Evolutionary conservation across 1,139 yeast species (phyloP), one percentile per base, ranked within the genome.

Genomic region (Saccharomyces pastorianus): DNA sequence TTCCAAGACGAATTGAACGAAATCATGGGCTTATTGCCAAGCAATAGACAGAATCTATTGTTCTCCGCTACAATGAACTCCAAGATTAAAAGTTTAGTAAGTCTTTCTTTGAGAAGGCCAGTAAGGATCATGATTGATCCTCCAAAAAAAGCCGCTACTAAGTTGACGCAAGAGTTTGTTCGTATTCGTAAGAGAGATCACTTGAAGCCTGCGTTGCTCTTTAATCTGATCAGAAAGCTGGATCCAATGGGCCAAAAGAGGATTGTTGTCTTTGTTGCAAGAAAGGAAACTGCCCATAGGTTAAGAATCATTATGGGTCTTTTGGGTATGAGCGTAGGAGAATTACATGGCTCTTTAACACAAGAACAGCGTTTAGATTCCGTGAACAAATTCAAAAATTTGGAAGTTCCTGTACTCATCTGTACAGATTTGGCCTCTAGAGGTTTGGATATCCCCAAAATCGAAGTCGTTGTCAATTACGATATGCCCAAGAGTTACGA

Each of bases 341-440:
- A 93, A 72, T 78, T 93, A 55, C 99, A 95, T 71, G 99, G 99
- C 61, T 83, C 96, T 3, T 76, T 93, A 64, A 80, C 95, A 0
- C 99, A 95, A 73, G 99, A 95, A 60, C 99, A 93, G 72, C 91
- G 99, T 76, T 76, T 91, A 62, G 80, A 79, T 59, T 85, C 88
- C 64, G 89, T 93, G 44, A 85, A 84, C 14, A 86, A 83, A 58
- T 93, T 93, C 75, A 88, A 88, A 64, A 83, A 81, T 61, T 76
- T 88, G 63, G 81, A 82, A 13, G 96, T 89, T 31, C 96, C 98
- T 2, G 84, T 93, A 13, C 77, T 93, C 59, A 78, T 93, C 47
- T 93, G 98, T 83, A 95, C 99, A 0, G 99, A 95, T 78, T 81
- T 93, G 70, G 99, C 99, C 0, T 93, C 99, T 29, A 88, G 99